Evolutionary conservation across 805 yeast genomes (phyloP), one percentile per base, ranked within the genome.

Genomic region (Ogataea corticis): DNA sequence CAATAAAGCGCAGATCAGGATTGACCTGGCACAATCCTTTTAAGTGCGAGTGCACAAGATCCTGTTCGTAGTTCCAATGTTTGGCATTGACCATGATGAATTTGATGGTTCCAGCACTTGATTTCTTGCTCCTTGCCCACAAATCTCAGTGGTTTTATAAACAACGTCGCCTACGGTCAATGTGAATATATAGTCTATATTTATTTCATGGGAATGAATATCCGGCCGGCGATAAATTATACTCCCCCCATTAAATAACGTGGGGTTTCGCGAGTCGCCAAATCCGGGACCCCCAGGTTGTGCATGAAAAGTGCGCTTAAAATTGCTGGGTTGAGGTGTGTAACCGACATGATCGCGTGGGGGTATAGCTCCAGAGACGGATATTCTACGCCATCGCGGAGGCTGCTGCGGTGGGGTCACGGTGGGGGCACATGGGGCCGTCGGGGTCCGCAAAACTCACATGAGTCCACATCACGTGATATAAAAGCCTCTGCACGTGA

Each of bases 1-100:
- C 80, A 39, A 83, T 75, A 32, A 80, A 63, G 23, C 68, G 66
- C 38, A 84, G 57, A 25, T 72, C 66, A 1, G 89, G 88, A 50
- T 81, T 82, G 34, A 79, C 56, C 19, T 72, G 70, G 12, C 71
- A 76, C 33, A 83, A 66, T 18, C 84, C 84, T 52, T 71, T 70
- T 34, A 83, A 68, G 18, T 77, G 75, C 7, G 76, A 51, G 36
- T 69, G 63, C 14, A 76, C 80, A 12, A 77, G 56, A 49, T 77
- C 81, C 31, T 70, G 56, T 28, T 63, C 58, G 58, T 76, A 78
- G 30, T 64, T 65, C 83, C 83, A 79, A 58, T 79, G 83, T 52
- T 77, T 62, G 6, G 50, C 25, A 21, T 21, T 21, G 9, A 21
- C 25, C 25, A 21, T 21, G 25, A 9, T 21, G 25, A 21, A 21